phyloP scores from a whole-genome alignment of 148 eudicot species.

The Bassia scoparia region DNA sequence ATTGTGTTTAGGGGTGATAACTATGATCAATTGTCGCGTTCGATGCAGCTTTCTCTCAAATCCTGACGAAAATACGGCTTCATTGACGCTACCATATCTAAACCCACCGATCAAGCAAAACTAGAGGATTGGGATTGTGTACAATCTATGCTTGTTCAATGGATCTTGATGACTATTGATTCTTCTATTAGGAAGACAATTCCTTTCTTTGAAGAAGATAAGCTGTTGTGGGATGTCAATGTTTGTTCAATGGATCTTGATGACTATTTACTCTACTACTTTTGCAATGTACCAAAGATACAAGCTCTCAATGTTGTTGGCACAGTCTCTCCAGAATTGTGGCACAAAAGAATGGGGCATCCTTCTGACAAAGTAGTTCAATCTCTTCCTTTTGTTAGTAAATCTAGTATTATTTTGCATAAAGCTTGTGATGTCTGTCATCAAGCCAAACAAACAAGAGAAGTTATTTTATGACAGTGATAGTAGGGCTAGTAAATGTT shows the following conservation, averaged over 20 bases:
- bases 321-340: not conserved
- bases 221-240: not conserved
- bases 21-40: not conserved
- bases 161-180: not conserved
- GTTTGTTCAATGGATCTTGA: too few relatives aligned
- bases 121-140: not conserved
- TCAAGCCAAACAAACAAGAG: not conserved
- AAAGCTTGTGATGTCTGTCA: not conserved
- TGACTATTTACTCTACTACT: not conserved
- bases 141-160: slow-evolving; percentile 2
- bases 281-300: not conserved
- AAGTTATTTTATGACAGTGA: not conserved
- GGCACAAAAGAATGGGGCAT: not conserved
- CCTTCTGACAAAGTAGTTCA: not conserved
- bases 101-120: not conserved
- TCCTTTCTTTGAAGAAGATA: slow-evolving; percentile 1
- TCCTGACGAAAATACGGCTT: not conserved
- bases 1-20: not conserved
- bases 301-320: not conserved
- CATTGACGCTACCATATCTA: not conserved
- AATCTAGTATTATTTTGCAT: not conserved
- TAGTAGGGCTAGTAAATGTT: not conserved
- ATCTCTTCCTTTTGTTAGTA: not conserved
- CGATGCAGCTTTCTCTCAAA: not conserved
- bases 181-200: not conserved